Conservation (phyloP, 108 stramenopile genomes). For the Discostella stelligeroides region DNA sequence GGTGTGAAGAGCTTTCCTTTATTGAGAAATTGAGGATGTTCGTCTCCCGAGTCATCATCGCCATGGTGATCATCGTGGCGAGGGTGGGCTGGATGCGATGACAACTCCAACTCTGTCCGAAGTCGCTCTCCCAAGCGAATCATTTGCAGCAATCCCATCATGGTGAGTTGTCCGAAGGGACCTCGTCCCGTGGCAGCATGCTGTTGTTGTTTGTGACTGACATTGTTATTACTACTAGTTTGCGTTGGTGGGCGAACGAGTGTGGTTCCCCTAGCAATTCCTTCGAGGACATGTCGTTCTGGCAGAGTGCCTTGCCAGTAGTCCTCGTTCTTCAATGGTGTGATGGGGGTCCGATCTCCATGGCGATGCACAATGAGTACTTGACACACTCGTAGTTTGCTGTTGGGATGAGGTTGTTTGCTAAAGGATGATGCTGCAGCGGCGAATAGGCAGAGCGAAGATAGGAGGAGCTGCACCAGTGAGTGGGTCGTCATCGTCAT, state of each 20-base stretch:
- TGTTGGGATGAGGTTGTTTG: neutral
- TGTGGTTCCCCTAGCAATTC: slow-evolving; percentile 52
- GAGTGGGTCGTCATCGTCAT: neutral
- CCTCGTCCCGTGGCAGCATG: slow-evolving; percentile 67
- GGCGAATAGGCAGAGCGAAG: slow-evolving; percentile 1
- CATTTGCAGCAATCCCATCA: slow-evolving; percentile 81
- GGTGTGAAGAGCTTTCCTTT: slow-evolving; percentile 32
- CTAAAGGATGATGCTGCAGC: slow-evolving; percentile 2
- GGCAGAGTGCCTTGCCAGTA: slow-evolving; percentile 67
- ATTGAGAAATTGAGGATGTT: slow-evolving; percentile 19
- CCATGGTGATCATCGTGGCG: slow-evolving; percentile 12
- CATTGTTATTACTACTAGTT: neutral
- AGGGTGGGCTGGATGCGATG: no score
- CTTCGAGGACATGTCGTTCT: slow-evolving; percentile 46
- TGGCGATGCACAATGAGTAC: slow-evolving; percentile 78
- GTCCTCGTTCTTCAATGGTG: slow-evolving; percentile 67
- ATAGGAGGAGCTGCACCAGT: neutral
- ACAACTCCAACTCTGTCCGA: slow-evolving; percentile 53
- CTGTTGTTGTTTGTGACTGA: slow-evolving; percentile 21
- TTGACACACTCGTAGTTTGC: slow-evolving; percentile 37
- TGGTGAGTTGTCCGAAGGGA: slow-evolving; percentile 79
- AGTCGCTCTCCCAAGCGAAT: slow-evolving; percentile 65
- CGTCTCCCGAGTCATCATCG: slow-evolving; percentile 9
- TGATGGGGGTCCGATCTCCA: slow-evolving; percentile 85
- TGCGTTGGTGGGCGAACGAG: slow-evolving; percentile 32